Evolutionary conservation across 116 monocot species (phyloP).

Genomic region (Cymodocea nodosa): DNA sequence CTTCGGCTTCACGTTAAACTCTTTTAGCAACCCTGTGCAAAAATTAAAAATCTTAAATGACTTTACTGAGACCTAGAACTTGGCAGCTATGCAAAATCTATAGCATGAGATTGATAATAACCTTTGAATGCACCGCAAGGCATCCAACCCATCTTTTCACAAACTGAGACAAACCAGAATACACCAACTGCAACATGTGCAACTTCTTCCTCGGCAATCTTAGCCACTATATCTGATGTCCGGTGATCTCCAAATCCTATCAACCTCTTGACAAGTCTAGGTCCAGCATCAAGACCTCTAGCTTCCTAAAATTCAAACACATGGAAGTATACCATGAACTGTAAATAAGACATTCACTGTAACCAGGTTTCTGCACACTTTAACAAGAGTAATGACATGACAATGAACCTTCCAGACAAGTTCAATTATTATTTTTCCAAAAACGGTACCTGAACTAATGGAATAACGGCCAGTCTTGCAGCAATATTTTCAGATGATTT

Average conservation of each 20-base stretch:
- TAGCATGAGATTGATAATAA: neutral
- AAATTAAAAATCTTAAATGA: neutral
- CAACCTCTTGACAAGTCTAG: constrained; percentile 76
- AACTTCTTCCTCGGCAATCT: constrained; percentile 90
- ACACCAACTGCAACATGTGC: constrained; percentile 93
- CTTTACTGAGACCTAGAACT: neutral
- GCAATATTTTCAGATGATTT: constrained; percentile 71
- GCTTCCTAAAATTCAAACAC: constrained; percentile 46
- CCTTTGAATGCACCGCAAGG: constrained; percentile 67
- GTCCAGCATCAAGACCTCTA: constrained; percentile 91
- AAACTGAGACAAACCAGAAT: constrained; percentile 66
- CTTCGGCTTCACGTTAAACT: constrained; percentile 64
- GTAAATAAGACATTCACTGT: no score
- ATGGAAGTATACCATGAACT: neutral
- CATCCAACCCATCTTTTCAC: constrained; percentile 48
- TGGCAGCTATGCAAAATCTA: neutral
- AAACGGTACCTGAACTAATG: constrained; percentile 70
- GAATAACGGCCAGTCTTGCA: constrained; percentile 77
- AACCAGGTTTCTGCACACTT: no score
- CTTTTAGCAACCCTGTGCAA: constrained; percentile 51
- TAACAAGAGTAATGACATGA: neutral
- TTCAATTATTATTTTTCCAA: neutral
- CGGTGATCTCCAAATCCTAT: constrained; percentile 76
- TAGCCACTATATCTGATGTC: constrained; percentile 70
- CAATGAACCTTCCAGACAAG: neutral